phyloP scores from a whole-genome alignment of 2,329 filamentous ascomycete genomes.

The Fusarium sp. region DNA sequence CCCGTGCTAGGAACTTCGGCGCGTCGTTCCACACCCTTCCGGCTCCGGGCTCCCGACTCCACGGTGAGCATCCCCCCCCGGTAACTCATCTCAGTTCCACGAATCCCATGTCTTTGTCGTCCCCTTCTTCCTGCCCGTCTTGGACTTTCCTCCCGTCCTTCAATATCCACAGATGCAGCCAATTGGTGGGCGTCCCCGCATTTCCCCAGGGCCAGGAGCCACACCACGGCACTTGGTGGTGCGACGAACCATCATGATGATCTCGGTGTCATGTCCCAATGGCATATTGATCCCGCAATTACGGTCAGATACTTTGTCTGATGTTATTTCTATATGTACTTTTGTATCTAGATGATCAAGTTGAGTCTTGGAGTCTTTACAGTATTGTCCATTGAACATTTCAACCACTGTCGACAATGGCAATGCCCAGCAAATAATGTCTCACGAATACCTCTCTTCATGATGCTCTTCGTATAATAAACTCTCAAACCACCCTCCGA shows the following conservation, averaged over 20 bases:
- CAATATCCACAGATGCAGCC: slow-evolving; percentile 11
- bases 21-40: slow-evolving; percentile 30
- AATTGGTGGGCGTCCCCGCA: slow-evolving; percentile 38
- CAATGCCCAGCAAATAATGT: background rate
- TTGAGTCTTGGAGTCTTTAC: background rate
- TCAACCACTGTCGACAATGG: background rate
- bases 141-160: slow-evolving; percentile 20
- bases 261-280: slow-evolving; percentile 31
- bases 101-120: slow-evolving; percentile 25
- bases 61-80: background rate
- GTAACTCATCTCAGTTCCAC: slow-evolving; percentile 28
- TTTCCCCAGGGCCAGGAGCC: slow-evolving; percentile 31
- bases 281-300: slow-evolving; percentile 10
- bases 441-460: background rate
- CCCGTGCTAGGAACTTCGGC: slow-evolving; percentile 39
- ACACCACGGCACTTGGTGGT: slow-evolving; percentile 25
- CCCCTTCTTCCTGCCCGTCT: slow-evolving; percentile 23
- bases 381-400: background rate
- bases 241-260: slow-evolving; percentile 23
- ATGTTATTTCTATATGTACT: background rate
- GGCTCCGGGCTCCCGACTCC: background rate
- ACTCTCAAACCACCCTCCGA: background rate
- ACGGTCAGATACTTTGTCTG: background rate
- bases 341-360: background rate
- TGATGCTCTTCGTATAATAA: background rate